These are phyloP conservation scores for Boletus rubroflammeus DNA, from an alignment of 768 basidiomycete species.

Conservation along the genomic window DNA sequence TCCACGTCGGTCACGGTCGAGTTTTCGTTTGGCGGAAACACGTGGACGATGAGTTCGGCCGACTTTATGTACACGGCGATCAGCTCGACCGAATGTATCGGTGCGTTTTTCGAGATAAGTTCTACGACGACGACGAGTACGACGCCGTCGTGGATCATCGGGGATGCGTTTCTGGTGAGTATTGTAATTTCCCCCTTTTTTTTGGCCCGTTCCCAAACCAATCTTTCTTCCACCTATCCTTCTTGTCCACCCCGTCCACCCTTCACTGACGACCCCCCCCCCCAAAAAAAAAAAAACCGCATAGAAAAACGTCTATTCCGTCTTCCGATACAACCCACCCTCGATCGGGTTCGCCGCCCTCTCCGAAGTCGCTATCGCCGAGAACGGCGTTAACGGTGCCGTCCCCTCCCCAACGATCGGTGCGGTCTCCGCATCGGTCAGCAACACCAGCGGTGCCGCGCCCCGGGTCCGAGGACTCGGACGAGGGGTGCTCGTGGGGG, in stretches of 20 bases:
- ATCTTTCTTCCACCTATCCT: too few relatives aligned
- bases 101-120: conserved; percentile 47
- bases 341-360: conserved; percentile 50
- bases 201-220: too few relatives aligned
- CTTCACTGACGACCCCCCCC: neutral
- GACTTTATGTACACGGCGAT: conserved; percentile 46
- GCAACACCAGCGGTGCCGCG: conserved; percentile 15
- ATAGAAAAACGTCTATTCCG: conserved; percentile 56
- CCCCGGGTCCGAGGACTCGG: neutral
- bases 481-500: neutral
- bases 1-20: conserved; percentile 35
- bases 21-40: conserved; percentile 43
- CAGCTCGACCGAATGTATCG: conserved; percentile 43
- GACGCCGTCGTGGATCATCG: conserved; percentile 48
- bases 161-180: conserved; percentile 45
- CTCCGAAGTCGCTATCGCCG: conserved; percentile 27
- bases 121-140: conserved; percentile 22
- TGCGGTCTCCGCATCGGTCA: conserved; percentile 44
- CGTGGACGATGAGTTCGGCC: conserved; percentile 44
- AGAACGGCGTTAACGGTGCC: conserved; percentile 29
- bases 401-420: conserved; percentile 60
- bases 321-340: conserved; percentile 48
- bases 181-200: neutral
- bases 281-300: too few relatives aligned
- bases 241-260: neutral